Conservation (phyloP, 345 rosid genomes). For the Lepidium africanum region DNA sequence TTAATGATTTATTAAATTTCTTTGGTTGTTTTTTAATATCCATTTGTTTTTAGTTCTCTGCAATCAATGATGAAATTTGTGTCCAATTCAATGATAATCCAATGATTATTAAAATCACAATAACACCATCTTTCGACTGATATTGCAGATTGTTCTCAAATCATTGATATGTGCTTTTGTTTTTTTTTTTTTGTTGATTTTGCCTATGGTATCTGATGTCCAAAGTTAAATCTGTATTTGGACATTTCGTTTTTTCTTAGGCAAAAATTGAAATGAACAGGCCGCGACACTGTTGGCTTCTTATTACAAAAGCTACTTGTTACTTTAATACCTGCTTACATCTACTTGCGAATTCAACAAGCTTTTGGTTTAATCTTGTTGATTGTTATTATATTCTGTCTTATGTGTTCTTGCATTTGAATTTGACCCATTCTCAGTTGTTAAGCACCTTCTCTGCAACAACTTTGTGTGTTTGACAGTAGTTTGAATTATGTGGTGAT, state of each 20-base stretch:
- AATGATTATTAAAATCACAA: conserved; percentile 35
- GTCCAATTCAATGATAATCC: conserved; percentile 31
- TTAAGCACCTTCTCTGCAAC: background rate
- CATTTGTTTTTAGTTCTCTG: background rate
- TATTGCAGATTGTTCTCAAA: conserved; percentile 48
- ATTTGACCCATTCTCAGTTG: background rate
- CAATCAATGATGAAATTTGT: conserved; percentile 64
- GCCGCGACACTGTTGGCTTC: conserved; percentile 74
- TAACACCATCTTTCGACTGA: conserved; percentile 95
- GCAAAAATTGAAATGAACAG: conserved; percentile 47
- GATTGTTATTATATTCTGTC: background rate
- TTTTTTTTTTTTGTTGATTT: background rate
- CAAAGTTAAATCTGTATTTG: conserved; percentile 38
- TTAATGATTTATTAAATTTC: too few relatives aligned
- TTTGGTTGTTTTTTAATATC: background rate
- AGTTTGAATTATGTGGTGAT: background rate
- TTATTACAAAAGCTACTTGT: conserved; percentile 42
- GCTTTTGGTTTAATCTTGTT: background rate
- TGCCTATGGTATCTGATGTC: conserved; percentile 86
- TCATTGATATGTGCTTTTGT: background rate
- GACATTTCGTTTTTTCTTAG: conserved; percentile 52
- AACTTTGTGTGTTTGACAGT: background rate
- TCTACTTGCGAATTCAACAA: too few relatives aligned
- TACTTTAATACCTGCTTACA: conserved; percentile 58
- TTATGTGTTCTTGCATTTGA: background rate